A percentile compares a stretch with the other conserved stretches of the same genome.
phyloP scores from a whole-genome alignment of 495 filamentous ascomycete species.

The Xylaria bambusicola region DNA sequence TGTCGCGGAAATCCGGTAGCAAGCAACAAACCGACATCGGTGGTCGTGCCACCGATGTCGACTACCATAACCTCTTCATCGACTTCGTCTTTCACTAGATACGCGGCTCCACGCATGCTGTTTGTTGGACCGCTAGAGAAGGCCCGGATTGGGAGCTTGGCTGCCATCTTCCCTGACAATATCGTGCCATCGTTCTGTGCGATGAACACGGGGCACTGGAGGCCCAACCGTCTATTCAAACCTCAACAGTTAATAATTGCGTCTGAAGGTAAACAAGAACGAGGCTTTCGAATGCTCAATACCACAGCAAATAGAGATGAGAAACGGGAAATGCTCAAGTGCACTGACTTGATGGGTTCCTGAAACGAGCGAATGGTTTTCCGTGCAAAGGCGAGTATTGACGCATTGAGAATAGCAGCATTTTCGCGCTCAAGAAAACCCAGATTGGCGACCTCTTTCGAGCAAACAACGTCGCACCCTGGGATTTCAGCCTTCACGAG shows the following conservation, averaged over 20 bases:
- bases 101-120: conserved; percentile 58
- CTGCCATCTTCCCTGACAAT: conserved; percentile 48
- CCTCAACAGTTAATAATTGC: neutral
- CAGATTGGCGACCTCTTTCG: conserved; percentile 50
- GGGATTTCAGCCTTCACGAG: conserved; percentile 48
- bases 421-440: conserved; percentile 61
- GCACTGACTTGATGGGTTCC: conserved; percentile 37
- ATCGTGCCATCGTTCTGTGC: conserved; percentile 61
- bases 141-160: conserved; percentile 53
- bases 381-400: conserved; percentile 52
- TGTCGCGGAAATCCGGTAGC: conserved; percentile 57
- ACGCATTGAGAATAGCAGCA: conserved; percentile 57
- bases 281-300: neutral
- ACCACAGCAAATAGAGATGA: no score
- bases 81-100: conserved; percentile 40
- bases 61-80: conserved; percentile 47
- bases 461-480: conserved; percentile 50
- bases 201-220: conserved; percentile 55
- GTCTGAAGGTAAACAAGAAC: neutral
- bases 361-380: conserved; percentile 52
- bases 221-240: conserved; percentile 36
- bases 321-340: neutral
- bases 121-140: conserved; percentile 60
- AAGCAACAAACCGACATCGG: conserved; percentile 54
- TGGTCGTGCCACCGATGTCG: conserved; percentile 59